phyloP scores from a whole-genome alignment of 2,329 filamentous ascomycete genomes.

The Falciphora oryzae region DNA sequence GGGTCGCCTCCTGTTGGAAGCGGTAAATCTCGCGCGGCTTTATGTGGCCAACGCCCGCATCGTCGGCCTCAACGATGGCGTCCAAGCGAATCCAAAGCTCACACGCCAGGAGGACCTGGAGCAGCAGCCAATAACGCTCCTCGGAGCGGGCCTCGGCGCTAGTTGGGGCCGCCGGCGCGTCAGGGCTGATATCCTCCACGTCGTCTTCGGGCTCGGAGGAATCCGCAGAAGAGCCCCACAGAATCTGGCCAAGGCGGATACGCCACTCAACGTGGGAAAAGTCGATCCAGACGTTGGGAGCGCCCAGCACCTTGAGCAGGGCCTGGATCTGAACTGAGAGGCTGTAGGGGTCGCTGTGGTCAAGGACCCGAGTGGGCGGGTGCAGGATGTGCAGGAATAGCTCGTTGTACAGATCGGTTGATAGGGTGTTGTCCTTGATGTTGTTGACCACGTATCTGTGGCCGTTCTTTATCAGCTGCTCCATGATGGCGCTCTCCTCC shows the following conservation, averaged over 20 bases:
- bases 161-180: constrained; percentile 36
- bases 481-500: constrained; percentile 52
- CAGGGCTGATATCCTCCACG: constrained; percentile 45
- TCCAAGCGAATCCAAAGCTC: constrained; percentile 62
- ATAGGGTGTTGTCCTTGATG: constrained; percentile 41
- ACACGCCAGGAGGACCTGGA: constrained; percentile 59
- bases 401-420: constrained; percentile 55
- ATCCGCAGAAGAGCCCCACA: constrained; percentile 48
- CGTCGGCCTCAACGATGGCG: constrained; percentile 54
- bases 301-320: constrained; percentile 58
- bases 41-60: constrained; percentile 45
- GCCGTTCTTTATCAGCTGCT: constrained; percentile 52
- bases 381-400: constrained; percentile 55
- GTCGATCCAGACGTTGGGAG: constrained; percentile 66
- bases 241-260: constrained; percentile 63
- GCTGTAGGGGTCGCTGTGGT: constrained; percentile 53
- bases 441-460: constrained; percentile 49
- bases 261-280: constrained; percentile 71
- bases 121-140: constrained; percentile 61
- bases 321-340: constrained; percentile 65
- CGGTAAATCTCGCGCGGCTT: constrained; percentile 51
- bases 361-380: constrained; percentile 49
- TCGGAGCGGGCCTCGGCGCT: constrained; percentile 47
- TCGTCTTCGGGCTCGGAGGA: constrained; percentile 37
- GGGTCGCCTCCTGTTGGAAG: constrained; percentile 57